Evolutionary conservation across 2,329 filamentous ascomycete species (phyloP), one percentile per base, ranked within the genome.

Genomic region (Colletotrichum zoysiae): DNA sequence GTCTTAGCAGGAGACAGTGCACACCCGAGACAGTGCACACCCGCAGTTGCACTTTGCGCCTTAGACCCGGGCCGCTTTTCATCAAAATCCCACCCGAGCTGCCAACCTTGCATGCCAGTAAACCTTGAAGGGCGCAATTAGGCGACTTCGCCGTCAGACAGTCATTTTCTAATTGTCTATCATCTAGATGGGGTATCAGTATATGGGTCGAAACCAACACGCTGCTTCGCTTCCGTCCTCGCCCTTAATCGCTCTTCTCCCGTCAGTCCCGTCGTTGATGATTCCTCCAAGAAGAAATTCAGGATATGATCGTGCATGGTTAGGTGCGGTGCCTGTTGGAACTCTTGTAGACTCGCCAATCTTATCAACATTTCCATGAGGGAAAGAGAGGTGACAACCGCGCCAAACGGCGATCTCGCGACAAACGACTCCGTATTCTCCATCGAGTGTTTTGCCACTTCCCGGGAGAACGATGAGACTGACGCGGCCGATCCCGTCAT

Each of bases 351-450:
- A 30, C 94, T 94, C 5, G 93, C 91, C 58, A 98, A 87, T 53
- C 95, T 93, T 58, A 97, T 89, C 42, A 97, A 86, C 85, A 95
- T 96, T 81, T 98, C 95, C 65, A 98, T 88, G 11, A 97, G 88
- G 1, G 95, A 97, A 74, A 87, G 82, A 74, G 86, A 91, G 75
- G 82, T 87, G 1, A 83, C 84, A 69, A 89, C 86, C n/a, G 84
- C 81, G 35, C 84, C 83, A 73, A 89, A 86, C 3, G 86, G 86
- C 3, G 85, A 87, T 16, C 82, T 82, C 16, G 83, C 78, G 20
- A 82, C 79, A 6, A 82, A 80, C 2, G 79, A 77, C 20, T 78
- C 77, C 2, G 75, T 70, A 20, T 73, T 74, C 11, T 73, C 70
- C 23, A 68, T 59, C 18, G 70, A 38, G 30, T 67, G 56, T 55